Evolutionary conservation across 2,329 filamentous ascomycete species (phyloP).

Genomic region (Phoma herbarum): DNA sequence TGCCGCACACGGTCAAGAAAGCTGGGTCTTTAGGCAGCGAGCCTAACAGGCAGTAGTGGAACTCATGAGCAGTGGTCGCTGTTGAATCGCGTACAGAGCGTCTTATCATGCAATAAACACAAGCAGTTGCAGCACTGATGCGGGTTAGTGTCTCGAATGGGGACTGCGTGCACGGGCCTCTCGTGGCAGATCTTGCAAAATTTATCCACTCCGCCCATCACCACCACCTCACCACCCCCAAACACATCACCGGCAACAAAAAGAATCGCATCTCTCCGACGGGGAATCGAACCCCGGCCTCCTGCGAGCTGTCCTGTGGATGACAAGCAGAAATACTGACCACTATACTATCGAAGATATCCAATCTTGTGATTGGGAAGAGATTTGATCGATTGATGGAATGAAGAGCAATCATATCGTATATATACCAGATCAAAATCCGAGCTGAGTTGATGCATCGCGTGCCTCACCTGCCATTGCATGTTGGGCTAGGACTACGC

Average conservation of each 20-base stretch:
- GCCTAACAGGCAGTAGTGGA: no score
- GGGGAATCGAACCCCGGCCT: slow-evolving; percentile 25
- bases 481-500: background rate
- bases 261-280: slow-evolving; percentile 19
- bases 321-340: slow-evolving; percentile 25
- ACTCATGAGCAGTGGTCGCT: no score
- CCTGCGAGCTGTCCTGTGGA: slow-evolving; percentile 18
- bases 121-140: no score
- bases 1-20: background rate
- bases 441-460: background rate
- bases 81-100: no score
- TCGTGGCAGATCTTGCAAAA: background rate
- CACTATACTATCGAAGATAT: slow-evolving; percentile 24
- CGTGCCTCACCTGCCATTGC: background rate
- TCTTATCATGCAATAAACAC: no score
- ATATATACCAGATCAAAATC: background rate
- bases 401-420: fast-evolving
- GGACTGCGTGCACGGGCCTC: background rate
- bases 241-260: background rate
- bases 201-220: background rate
- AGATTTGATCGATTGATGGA: background rate
- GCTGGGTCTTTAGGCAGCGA: no score
- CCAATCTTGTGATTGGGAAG: slow-evolving; percentile 6
- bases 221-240: background rate
- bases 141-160: background rate